These are phyloP conservation scores for Conoideocrella luteorostrata DNA, from an alignment of 2,329 filamentous ascomycete genomes.

Conservation along the genomic window DNA sequence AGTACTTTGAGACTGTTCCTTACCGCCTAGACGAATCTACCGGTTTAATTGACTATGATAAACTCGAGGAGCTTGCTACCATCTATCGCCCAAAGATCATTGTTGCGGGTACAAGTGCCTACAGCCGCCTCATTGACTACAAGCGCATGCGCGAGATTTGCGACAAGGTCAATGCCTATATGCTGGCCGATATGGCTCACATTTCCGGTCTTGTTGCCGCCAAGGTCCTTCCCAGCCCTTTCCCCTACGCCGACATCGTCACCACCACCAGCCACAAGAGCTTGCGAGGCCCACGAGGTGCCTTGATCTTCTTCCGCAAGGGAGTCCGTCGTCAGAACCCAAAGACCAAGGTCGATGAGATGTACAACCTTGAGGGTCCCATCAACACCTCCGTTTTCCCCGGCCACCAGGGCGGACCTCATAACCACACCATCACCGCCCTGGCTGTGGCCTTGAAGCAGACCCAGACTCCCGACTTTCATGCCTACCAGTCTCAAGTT, in stretches of 20 bases:
- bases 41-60: slow-evolving; percentile 90
- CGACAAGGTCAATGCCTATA: slow-evolving; percentile 86
- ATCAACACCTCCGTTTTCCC: slow-evolving; percentile 98
- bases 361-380: slow-evolving; percentile 85
- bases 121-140: slow-evolving; percentile 95
- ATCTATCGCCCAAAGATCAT: slow-evolving; percentile 95
- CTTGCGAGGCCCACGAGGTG: slow-evolving; percentile 86
- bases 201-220: slow-evolving; percentile 92
- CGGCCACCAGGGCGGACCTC: slow-evolving; percentile 93
- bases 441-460: slow-evolving; percentile 92
- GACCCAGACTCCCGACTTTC: slow-evolving; percentile 83
- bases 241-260: slow-evolving; percentile 85
- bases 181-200: slow-evolving; percentile 94
- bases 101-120: slow-evolving; percentile 89
- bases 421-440: slow-evolving; percentile 98
- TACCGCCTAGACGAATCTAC: slow-evolving; percentile 88
- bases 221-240: slow-evolving; percentile 84
- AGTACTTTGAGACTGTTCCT: slow-evolving; percentile 97
- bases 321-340: slow-evolving; percentile 76
- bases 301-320: slow-evolving; percentile 97
- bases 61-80: slow-evolving; percentile 77
- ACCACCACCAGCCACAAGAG: slow-evolving; percentile 99
- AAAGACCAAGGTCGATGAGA: slow-evolving; percentile 77
- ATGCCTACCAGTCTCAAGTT: slow-evolving; percentile 84
- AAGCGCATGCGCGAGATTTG: slow-evolving; percentile 83